Conservation (phyloP, 2,329 filamentous ascomycete genomes). For the Penicillium sclerotigenum region DNA sequence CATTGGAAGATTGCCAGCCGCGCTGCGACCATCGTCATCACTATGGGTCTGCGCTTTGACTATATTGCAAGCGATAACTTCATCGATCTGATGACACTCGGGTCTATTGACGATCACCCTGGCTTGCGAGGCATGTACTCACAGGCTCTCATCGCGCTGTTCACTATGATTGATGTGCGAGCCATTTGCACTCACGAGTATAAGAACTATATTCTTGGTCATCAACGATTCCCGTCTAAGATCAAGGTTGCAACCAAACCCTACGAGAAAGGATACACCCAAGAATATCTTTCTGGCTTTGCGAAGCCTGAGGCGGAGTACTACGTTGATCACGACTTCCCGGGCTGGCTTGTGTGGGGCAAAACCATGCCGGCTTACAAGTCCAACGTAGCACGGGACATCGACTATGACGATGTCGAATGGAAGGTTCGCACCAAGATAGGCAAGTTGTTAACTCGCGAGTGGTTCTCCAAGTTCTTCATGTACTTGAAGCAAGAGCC, state of each 20-base stretch:
- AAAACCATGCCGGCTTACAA: constrained; percentile 78
- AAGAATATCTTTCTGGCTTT: constrained; percentile 74
- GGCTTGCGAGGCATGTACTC: constrained; percentile 77
- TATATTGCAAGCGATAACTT: constrained; percentile 77
- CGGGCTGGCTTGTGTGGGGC: constrained; percentile 95
- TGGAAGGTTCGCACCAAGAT: constrained; percentile 71
- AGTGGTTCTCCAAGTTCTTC: constrained; percentile 87
- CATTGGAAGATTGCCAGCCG: constrained; percentile 96
- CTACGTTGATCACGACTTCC: constrained; percentile 86
- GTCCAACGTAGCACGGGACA: constrained; percentile 61
- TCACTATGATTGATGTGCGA: constrained; percentile 82
- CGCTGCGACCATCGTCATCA: constrained; percentile 85
- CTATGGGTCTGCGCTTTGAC: constrained; percentile 87
- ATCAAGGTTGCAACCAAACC: constrained; percentile 68
- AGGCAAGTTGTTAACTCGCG: constrained; percentile 71
- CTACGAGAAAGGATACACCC: constrained; percentile 75
- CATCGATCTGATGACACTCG: constrained; percentile 75
- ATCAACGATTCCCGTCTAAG: constrained; percentile 74
- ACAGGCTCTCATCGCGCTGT: constrained; percentile 72
- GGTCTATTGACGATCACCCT: constrained; percentile 87
- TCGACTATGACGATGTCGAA: constrained; percentile 82
- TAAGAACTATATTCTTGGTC: constrained; percentile 77
- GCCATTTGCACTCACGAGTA: constrained; percentile 84
- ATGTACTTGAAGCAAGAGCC: constrained; percentile 95
- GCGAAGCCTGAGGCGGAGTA: constrained; percentile 75